Conservation (phyloP, 352 stramenopile genomes). For the Phytophthora sp. region DNA sequence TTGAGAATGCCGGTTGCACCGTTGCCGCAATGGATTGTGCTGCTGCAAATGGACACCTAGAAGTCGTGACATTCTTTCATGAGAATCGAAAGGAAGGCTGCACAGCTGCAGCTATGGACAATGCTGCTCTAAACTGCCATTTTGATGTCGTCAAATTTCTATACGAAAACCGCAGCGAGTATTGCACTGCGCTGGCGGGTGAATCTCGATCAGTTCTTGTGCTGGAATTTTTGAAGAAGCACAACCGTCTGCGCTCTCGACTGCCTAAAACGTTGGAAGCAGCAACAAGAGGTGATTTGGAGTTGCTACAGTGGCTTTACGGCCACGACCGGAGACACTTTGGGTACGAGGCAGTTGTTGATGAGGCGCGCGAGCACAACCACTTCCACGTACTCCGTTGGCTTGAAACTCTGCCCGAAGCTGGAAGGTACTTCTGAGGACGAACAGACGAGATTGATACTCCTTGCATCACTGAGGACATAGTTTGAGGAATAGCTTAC, state of each 20-base stretch:
- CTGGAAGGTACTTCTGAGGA: constrained; percentile 28
- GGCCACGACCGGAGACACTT: constrained; percentile 38
- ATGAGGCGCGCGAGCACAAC: constrained; percentile 32
- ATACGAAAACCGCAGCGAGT: constrained; percentile 40
- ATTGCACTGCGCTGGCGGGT: constrained; percentile 34
- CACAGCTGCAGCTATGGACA: constrained; percentile 47
- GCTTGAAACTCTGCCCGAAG: constrained; percentile 42
- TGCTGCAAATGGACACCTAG: constrained; percentile 32
- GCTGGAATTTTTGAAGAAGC: constrained; percentile 40
- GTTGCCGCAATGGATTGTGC: constrained; percentile 39
- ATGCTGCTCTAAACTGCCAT: constrained; percentile 39
- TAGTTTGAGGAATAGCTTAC: neutral
- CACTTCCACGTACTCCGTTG: constrained; percentile 45
- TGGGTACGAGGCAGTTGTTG: constrained; percentile 32
- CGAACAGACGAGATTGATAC: neutral
- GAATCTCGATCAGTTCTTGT: constrained; percentile 37
- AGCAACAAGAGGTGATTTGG: constrained; percentile 36
- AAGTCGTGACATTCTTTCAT: constrained; percentile 41
- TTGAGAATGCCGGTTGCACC: constrained; percentile 21
- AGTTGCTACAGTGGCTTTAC: constrained; percentile 49
- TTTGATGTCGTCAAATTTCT: constrained; percentile 42
- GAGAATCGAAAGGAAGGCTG: constrained; percentile 45
- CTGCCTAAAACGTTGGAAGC: constrained; percentile 32
- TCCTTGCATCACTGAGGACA: neutral
- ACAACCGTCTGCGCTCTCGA: constrained; percentile 32